A percentile compares a stretch with the other conserved stretches of the same genome.
Conservation (phyloP, 1,284 basidiomycete species). For the Ceratobasidium sp. region DNA sequence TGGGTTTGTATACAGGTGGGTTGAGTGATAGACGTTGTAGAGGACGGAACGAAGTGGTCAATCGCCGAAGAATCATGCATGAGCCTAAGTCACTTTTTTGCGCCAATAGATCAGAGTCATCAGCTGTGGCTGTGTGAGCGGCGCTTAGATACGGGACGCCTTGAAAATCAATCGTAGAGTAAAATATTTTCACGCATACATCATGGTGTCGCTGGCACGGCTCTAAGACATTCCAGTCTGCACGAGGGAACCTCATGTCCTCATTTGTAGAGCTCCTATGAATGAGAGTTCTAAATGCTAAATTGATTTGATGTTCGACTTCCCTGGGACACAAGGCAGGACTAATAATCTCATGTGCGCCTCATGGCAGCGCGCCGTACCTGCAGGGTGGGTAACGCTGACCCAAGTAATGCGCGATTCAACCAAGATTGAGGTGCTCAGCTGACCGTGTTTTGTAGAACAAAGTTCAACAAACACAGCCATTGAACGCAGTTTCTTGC, state of each 20-base stretch:
- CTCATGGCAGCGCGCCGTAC: too few relatives aligned
- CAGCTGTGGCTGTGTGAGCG: constrained; percentile 27
- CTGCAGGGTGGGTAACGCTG: too few relatives aligned
- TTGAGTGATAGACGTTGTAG: not conserved
- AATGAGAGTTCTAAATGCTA: too few relatives aligned
- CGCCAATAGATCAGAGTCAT: constrained; percentile 32
- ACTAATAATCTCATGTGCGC: too few relatives aligned
- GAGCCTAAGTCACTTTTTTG: constrained; percentile 26
- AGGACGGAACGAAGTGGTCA: constrained; percentile 22
- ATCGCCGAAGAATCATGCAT: constrained; percentile 20
- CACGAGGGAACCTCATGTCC: too few relatives aligned
- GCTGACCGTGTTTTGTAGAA: not conserved
- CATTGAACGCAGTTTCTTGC: not conserved
- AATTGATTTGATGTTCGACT: too few relatives aligned
- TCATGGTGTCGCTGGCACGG: too few relatives aligned
- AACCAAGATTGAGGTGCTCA: too few relatives aligned
- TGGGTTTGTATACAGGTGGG: not conserved
- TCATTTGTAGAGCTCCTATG: too few relatives aligned
- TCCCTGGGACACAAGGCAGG: too few relatives aligned
- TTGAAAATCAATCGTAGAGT: not conserved
- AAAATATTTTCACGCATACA: constrained; percentile 18
- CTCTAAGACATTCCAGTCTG: too few relatives aligned
- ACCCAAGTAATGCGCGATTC: too few relatives aligned
- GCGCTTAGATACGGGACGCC: constrained; percentile 6
- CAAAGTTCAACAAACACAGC: not conserved